Evolutionary conservation across 2,329 filamentous ascomycete genomes (phyloP), one percentile per base, ranked within the genome.

Genomic region (Coniochaeta sp.): DNA sequence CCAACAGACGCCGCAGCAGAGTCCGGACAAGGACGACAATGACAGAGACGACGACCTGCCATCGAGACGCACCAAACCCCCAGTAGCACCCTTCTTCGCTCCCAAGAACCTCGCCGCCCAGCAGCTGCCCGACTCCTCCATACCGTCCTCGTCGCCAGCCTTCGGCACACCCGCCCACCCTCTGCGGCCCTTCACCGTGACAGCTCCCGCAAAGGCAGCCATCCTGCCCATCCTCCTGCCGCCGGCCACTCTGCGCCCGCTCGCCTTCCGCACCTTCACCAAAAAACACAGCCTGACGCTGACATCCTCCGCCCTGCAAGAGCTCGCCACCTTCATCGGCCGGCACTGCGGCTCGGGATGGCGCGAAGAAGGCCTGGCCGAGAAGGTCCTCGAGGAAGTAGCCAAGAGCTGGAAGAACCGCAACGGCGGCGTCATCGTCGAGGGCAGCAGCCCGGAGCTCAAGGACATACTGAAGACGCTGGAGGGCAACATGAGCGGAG

Each of bases 211-310:
- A 47, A 81, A 83, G 65, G 81, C 86, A 14, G 80, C 81, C 26
- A 89, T 98, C 55, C 81, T 99, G 1, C 92, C 95, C 4, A 95
- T 99, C 60, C 81, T 96, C 38, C 86, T 99, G 4, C 93, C 93
- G 3, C 90, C 93, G 0, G 86, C 91, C 10, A 96, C 90, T 0
- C 78, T 99, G 44, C 84, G 96, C 63, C 93, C 95, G 2, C 81
- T 98, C 22, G 96, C 95, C 9, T 98, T 99, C 70, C 87, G 95
- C 55, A 96, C 91, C 0, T 96, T 99, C 66, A 99, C 95, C 1
- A 97, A 97, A 74, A 99, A 98, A 71, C 91, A 99, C 75, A 96
- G 93, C 67, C 80, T 99, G 60, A 98, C 93, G 0, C 84, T 99
- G 58, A 93, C 90, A 8, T 95, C 93, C 0, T 86, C 92, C 0